Conservation (phyloP, 2,329 filamentous ascomycete genomes). For the Teratosphaeria nubilosa region DNA sequence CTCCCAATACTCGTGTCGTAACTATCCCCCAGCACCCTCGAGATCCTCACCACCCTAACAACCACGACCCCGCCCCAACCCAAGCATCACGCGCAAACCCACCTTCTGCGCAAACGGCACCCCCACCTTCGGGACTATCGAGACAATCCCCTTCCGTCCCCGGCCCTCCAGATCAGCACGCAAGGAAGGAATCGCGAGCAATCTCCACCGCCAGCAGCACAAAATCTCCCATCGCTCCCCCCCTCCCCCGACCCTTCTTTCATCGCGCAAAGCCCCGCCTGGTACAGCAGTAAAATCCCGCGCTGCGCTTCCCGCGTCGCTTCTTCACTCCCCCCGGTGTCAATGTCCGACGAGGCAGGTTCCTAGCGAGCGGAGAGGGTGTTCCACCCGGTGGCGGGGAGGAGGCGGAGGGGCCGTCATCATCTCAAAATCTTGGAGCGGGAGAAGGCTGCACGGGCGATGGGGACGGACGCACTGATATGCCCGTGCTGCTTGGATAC, state of each 20-base stretch:
- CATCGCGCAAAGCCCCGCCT: not conserved
- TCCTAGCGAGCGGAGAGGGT: no score
- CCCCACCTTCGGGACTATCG: not conserved
- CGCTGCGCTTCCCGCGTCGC: not conserved
- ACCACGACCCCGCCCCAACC: not conserved
- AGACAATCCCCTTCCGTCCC: not conserved
- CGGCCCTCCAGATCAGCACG: not conserved
- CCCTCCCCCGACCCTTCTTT: not conserved
- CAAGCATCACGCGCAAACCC: not conserved
- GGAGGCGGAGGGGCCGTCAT: no score
- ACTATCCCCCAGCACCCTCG: constrained; percentile 14
- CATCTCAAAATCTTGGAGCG: no score
- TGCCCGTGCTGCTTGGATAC: no score
- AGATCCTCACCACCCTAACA: not conserved
- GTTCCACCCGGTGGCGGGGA: no score
- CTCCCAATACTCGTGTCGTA: constrained; percentile 27
- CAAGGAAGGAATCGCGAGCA: no score
- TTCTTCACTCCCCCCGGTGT: not conserved
- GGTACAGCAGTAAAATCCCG: not conserved
- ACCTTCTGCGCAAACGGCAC: not conserved
- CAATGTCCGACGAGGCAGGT: no score
- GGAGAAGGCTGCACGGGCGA: no score
- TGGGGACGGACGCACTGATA: no score
- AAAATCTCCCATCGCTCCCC: not conserved
- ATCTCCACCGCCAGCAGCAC: no score